Evolutionary conservation across 805 yeast genomes (phyloP), one percentile per base, ranked within the genome.

Genomic region (Saccharomycopsis sp.): DNA sequence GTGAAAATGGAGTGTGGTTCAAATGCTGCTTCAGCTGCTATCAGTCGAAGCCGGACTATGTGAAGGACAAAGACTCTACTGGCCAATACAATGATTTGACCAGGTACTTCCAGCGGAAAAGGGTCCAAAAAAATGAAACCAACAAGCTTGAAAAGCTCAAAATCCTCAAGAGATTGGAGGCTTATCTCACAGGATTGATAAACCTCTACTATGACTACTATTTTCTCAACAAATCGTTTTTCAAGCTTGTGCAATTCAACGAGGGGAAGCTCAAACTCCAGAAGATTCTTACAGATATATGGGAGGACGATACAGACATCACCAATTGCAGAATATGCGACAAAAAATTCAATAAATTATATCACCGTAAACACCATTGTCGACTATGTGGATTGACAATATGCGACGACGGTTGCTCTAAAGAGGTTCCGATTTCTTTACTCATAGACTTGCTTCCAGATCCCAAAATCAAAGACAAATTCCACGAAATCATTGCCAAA

Each of bases 351-450:
- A 74, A 54, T 23, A 47, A 23, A 12, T n/a, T 57, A 23, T 67
- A 82, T 0, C 64, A 79, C 23, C 73, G 97, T 54, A 89, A 86
- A 63, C 98, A 94, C 68, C 99, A 92, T 68, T 94, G 99, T 69
- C 74, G 98, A 41, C 69, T 91, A 24, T 92, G 99, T 73, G 98
- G 98, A 0, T 66, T 70, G 24, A 81, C 87, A 1, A 89, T 90
- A 0, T 92, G 97, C 71, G 95, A 86, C 24, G 85, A 84, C 63
- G 64, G 69, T 54, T 92, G 99, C 68, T 90, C 97, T 0, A 81
- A 83, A 67, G 81, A 82, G 57, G 84, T 89, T 0, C 89, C 89
- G 0, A 64, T 85, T 1, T 67, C 14, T 14, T 51, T 60, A 9
- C 48, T 56, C 9, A 47, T 29, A n/a, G 67, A 20, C 52, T 69